A percentile compares a stretch with the other conserved stretches of the same genome.
phyloP scores from a whole-genome alignment of 2,329 filamentous ascomycete genomes.

The Pseudogymnoascus sp. region DNA sequence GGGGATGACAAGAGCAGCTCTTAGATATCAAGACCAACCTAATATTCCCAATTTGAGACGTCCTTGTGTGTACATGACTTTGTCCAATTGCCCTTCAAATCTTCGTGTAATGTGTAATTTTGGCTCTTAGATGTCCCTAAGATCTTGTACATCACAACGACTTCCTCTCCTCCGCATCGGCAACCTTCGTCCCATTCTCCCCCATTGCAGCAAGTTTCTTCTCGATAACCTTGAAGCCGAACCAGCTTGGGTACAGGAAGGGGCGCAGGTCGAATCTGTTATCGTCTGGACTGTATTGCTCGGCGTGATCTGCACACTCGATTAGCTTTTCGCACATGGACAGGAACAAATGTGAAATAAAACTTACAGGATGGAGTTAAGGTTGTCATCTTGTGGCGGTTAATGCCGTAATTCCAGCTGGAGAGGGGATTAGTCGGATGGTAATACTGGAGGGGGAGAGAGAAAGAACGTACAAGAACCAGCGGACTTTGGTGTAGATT shows the following conservation, averaged over 20 bases:
- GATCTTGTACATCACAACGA: background rate
- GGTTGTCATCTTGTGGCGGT: constrained; percentile 53
- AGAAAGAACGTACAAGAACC: background rate
- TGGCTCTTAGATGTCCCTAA: background rate
- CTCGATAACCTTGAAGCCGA: constrained; percentile 37
- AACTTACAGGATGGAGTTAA: constrained; percentile 43
- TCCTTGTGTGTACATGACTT: too few relatives aligned
- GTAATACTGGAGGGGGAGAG: background rate
- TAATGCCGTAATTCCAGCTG: constrained; percentile 42
- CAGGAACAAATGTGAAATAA: background rate
- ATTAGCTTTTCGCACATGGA: background rate
- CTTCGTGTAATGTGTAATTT: background rate
- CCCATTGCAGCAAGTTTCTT: constrained; percentile 36
- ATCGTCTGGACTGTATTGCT: constrained; percentile 45
- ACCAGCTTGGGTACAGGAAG: constrained; percentile 38
- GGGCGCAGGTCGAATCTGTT: constrained; percentile 50
- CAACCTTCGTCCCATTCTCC: constrained; percentile 21
- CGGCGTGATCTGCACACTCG: constrained; percentile 20
- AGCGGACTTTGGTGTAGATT: constrained; percentile 20
- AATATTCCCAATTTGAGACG: too few relatives aligned
- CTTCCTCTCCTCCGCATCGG: constrained; percentile 12
- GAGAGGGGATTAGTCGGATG: background rate
- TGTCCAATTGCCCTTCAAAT: background rate
- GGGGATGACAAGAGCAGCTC: too few relatives aligned
- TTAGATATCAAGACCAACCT: too few relatives aligned